Conservation (phyloP, 2,329 filamentous ascomycete genomes). For the Aspergillus bombycis region DNA sequence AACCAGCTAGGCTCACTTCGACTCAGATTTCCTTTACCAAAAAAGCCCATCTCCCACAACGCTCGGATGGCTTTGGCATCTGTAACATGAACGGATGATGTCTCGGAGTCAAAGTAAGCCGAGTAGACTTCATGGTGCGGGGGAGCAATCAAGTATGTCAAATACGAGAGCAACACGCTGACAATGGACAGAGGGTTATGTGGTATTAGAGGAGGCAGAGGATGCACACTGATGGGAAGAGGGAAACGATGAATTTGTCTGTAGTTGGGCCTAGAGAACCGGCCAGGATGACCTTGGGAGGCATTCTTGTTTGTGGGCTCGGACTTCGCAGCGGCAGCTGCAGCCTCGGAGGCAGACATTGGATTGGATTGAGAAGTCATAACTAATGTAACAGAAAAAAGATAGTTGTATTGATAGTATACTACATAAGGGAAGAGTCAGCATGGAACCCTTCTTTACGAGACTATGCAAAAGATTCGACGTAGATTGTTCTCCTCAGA, state of each 20-base stretch:
- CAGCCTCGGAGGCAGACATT: conserved; percentile 19
- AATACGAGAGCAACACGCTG: conserved; percentile 75
- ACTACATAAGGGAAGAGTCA: conserved; percentile 28
- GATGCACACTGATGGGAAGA: conserved; percentile 77
- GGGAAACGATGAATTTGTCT: conserved; percentile 81
- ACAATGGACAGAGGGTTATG: conserved; percentile 89
- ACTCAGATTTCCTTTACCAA: conserved; percentile 90
- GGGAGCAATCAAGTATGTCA: conserved; percentile 70
- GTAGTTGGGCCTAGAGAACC: conserved; percentile 56
- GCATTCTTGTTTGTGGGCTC: conserved; percentile 20
- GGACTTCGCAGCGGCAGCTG: conserved; percentile 18
- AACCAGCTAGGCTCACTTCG: conserved; percentile 95
- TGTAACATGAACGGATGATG: conserved; percentile 80
- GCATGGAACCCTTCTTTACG: conserved; percentile 25
- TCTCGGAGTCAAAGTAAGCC: conserved; percentile 79
- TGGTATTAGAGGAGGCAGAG: conserved; percentile 84
- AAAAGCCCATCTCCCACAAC: conserved; percentile 96
- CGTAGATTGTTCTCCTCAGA: conserved; percentile 66
- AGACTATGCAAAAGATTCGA: conserved; percentile 14
- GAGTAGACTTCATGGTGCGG: conserved; percentile 65
- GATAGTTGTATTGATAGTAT: conserved; percentile 25
- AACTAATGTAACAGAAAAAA: not conserved
- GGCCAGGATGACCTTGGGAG: conserved; percentile 30
- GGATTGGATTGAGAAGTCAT: conserved; percentile 32
- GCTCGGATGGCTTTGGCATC: conserved; percentile 75